These are phyloP conservation scores for Fomes fomentarius DNA, from an alignment of 1,284 basidiomycete genomes.

Conservation along the genomic window DNA sequence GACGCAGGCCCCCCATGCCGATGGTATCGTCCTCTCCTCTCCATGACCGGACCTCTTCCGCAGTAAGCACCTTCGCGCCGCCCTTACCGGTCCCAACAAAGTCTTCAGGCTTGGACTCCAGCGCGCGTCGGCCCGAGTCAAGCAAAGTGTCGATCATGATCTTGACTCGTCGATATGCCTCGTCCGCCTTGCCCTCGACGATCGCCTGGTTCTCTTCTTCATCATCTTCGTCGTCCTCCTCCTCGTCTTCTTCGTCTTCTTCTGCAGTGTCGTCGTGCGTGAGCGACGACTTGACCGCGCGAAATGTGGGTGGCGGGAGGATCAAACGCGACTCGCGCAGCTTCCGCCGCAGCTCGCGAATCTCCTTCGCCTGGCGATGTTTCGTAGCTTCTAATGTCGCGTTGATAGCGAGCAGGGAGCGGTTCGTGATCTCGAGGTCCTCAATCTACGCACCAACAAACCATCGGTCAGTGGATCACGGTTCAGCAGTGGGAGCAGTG, in stretches of 20 bases:
- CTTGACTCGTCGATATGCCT: conserved; percentile 60
- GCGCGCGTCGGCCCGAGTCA: conserved; percentile 59
- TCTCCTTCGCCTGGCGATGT: conserved; percentile 79
- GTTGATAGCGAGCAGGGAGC: conserved; percentile 78
- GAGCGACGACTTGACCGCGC: conserved; percentile 53
- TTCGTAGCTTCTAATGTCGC: conserved; percentile 73
- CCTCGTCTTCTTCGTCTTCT: conserved; percentile 40
- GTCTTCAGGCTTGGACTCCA: conserved; percentile 59
- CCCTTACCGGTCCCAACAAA: conserved; percentile 46
- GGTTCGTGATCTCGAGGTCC: conserved; percentile 82
- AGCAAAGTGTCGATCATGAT: conserved; percentile 65
- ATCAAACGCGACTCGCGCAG: conserved; percentile 77
- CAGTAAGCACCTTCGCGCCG: conserved; percentile 68
- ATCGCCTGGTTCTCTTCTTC: conserved; percentile 39
- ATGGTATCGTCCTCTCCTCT: conserved; percentile 38
- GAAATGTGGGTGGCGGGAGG: conserved; percentile 67
- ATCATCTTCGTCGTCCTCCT: conserved; percentile 43
- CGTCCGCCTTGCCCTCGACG: conserved; percentile 44
- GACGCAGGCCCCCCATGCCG: conserved; percentile 25
- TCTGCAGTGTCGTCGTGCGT: conserved; percentile 44
- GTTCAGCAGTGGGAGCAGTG: no score
- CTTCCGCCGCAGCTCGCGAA: conserved; percentile 62
- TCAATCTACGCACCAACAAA: conserved; percentile 59
- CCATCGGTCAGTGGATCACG: not conserved
- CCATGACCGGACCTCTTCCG: conserved; percentile 70